Base-by-base conservation (phyloP, 2,329 filamentous ascomycete species). In the Emergomyces pasteurianus region DNA sequence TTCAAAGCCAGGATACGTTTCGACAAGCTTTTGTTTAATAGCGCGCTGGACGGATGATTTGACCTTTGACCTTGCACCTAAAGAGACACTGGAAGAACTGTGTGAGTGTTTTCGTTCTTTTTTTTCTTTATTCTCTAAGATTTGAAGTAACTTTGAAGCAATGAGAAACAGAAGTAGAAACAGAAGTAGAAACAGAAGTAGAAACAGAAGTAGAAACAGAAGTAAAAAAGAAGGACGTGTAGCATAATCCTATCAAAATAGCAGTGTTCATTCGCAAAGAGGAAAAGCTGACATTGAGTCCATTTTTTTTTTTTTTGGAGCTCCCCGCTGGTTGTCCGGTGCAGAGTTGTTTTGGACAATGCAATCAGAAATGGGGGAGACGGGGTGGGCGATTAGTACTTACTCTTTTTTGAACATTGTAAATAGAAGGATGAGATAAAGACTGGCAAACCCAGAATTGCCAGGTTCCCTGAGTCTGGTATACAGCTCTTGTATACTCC, bases 381-480 rank as follows among this genome's bases (percentile, higher is more conserved):
- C 34, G 34, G 42, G 34, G 38, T 9, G 31, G 50, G 31, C n/a
- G 9, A 26, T 31, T n/a, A n/a, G n/a, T n/a, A 77, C 83, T 72
- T 76, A 94, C 90, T 95, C 90, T 81, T 94, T 95, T 74, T 95
- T 95, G 74, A 95, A 95, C 90, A 95, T 95, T 64, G 71, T 84
- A n/a, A 43, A 38, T 58, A 46, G 26, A 57, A 8, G 23, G 2
- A 46, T n/a, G 9, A 26, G 5, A 23, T 26, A 55, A 26, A 26
- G 18, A 57, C 16, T 18, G 23, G 23, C 21, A 57, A 43, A 46
- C 14, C 1, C 1, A n/a, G 7, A 46, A 31, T 57, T 43, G 55
- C 23, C 16, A 46, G 40, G 12, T 57, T 7, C 43, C 26, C 26
- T 18, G 26, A 21, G 26, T 34, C 23, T n/a, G 18, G 40, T 34